Evolutionary conservation across 208 protist species (phyloP), one percentile per base, ranked within the genome.

Genomic region (Trypanosoma boissoni): DNA sequence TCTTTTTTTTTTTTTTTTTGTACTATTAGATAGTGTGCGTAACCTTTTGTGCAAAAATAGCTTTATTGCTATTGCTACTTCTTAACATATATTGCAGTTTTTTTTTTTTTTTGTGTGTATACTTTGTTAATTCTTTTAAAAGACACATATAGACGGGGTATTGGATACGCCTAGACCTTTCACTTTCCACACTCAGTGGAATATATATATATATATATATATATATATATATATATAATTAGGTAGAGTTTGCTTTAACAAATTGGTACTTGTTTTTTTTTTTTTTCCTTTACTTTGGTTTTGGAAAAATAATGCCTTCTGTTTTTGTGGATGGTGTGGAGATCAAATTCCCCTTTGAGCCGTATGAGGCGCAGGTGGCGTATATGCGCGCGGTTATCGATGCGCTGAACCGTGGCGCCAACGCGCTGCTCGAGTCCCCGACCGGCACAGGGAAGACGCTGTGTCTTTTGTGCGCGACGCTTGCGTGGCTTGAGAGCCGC

Each of bases 381-480:
- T 98, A 98, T 76, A 99, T 99, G 96, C 76, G 76, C 12, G 76
- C 76, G 56, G 94, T 99, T 24, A 80, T 98, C 12, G 58, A 81
- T 12, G 82, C 91, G n/a, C 81, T 98, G 3, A 64, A 93, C 16
- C 37, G 46, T 28, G 71, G 88, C 12, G 26, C 54, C 16, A 92
- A 99, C 76, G 97, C 95, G 6, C 70, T 99, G 41, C 76, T 99
- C 5, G 97, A 99, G 72, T 97, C 86, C 6, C 97, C 98, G 1
- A 99, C 97, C 1, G 97, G 97, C 16, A 99, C 97, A 1, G 98
- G 98, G 9, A 99, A 99, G 71, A 99, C 97, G 7, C 71, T 99
- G 9, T 97, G 90, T 58, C 69, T 99, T 28, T 75, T 99, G n/a
- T 98, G 97, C 62, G 83, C 94, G 12, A 77, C 86, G 0, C 76